Evolutionary conservation across 139 green algal genomes (phyloP), one percentile per base, ranked within the genome.

Genomic region (Desmodesmus armatus): DNA sequence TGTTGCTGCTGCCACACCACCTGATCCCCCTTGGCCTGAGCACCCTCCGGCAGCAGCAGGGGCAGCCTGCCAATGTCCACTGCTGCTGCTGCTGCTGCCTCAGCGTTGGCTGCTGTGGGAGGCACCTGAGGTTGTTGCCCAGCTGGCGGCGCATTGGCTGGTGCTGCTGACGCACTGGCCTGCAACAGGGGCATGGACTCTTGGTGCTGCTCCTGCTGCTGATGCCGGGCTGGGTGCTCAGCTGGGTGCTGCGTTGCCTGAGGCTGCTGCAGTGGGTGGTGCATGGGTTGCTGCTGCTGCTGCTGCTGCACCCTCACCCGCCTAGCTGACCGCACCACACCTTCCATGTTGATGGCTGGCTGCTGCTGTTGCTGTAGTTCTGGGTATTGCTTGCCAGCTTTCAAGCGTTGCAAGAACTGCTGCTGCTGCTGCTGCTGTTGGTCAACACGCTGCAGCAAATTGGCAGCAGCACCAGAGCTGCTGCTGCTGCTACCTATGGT

Each of bases 181-280:
- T 5, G 66, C 33, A 2, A 2, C n/a, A n/a, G n/a, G n/a, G n/a
- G n/a, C n/a, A n/a, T n/a, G 33, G 69, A 15, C 43, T 1, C 69
- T 55, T 33, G 19, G 15, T 60, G 39, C 39, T 70, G 74, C 33
- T 82, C 49, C 51, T 82, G 17, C 33, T 70, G 74, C 74, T 62
- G 19, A 49, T 3, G 13, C 29, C 44, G n/a, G n/a, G n/a, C n/a
- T n/a, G n/a, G n/a, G n/a, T n/a, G n/a, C n/a, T n/a, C n/a, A n/a
- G n/a, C n/a, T n/a, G n/a, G n/a, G n/a, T n/a, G n/a, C n/a, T n/a
- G n/a, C n/a, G n/a, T n/a, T n/a, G n/a, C n/a, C n/a, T n/a, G 66
- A 27, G 40, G 73, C 13, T 17, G 5, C 17, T 70, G 73, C 33
- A n/a, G n/a, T 27, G 11, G 19, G 19, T 27, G 49, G 5, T 37